phyloP scores from a whole-genome alignment of 352 stramenopile genomes.

The Pythium plurisporium region DNA sequence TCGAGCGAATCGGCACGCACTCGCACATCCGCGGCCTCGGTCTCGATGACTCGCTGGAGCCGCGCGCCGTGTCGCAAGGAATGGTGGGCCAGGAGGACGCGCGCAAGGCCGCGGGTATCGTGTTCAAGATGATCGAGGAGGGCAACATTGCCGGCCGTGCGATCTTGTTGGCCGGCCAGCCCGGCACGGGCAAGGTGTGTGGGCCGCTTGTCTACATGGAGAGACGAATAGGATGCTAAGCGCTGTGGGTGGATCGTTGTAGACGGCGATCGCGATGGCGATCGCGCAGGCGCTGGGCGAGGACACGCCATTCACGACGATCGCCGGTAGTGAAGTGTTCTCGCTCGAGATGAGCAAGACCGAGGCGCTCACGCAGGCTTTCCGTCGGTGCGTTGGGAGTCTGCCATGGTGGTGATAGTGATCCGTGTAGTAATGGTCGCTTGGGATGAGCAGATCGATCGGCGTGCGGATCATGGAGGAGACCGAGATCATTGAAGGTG shows the following conservation, averaged over 20 bases:
- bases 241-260: not conserved
- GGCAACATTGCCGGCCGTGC: constrained; percentile 96
- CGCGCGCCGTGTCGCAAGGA: constrained; percentile 90
- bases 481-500: constrained; percentile 99
- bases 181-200: constrained; percentile 90
- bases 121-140: constrained; percentile 98
- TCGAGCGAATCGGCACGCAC: constrained; percentile 98
- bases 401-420: not conserved
- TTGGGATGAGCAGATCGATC: constrained; percentile 69
- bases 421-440: not conserved
- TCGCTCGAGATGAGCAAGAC: constrained; percentile 99
- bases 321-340: constrained; percentile 98
- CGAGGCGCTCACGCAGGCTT: constrained; percentile 98
- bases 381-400: constrained; percentile 65
- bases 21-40: constrained; percentile 98
- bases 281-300: constrained; percentile 96
- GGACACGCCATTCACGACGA: constrained; percentile 98
- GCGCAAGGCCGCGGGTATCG: constrained; percentile 92
- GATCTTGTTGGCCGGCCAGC: constrained; percentile 95
- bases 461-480: constrained; percentile 99
- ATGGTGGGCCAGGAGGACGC: constrained; percentile 97
- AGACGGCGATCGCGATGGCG: constrained; percentile 98
- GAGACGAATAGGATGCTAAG: not conserved
- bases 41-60: constrained; percentile 96
- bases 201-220: not conserved